A percentile compares a stretch with the other conserved stretches of the same genome.
These are phyloP conservation scores for Podaxis carcinomalis DNA, from an alignment of 768 basidiomycete genomes.

Conservation along the genomic window DNA sequence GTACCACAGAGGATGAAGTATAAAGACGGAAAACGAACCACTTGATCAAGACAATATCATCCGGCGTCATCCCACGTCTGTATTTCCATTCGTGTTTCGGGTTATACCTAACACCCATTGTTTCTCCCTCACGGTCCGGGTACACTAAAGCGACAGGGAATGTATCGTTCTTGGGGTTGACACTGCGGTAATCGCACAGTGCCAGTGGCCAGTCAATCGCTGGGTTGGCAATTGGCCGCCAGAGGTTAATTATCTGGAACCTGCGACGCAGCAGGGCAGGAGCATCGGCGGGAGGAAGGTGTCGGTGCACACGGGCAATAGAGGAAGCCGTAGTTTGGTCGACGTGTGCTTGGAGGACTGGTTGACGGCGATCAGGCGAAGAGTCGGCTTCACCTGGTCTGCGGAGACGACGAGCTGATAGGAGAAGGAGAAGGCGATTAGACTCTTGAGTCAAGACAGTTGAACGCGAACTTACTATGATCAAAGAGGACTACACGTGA, in stretches of 20 bases:
- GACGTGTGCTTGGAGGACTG: conserved; percentile 42
- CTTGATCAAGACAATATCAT: conserved; percentile 50
- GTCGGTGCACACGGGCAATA: conserved; percentile 42
- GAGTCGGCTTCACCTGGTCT: conserved; percentile 33
- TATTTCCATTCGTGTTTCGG: conserved; percentile 52
- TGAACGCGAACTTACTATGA: conserved; percentile 39
- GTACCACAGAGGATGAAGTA: background rate
- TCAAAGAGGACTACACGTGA: conserved; percentile 56
- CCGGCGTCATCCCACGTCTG: conserved; percentile 38
- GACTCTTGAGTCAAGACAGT: no score
- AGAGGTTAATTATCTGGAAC: conserved; percentile 59
- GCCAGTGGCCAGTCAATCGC: conserved; percentile 49
- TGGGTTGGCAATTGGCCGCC: conserved; percentile 48
- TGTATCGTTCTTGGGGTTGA: conserved; percentile 37
- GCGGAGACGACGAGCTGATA: conserved; percentile 42
- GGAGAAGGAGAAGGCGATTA: background rate
- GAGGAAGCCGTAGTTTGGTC: conserved; percentile 48
- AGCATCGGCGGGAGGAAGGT: conserved; percentile 44
- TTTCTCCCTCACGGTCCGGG: conserved; percentile 50
- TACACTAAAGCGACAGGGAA: conserved; percentile 42
- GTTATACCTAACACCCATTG: conserved; percentile 40
- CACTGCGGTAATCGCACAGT: conserved; percentile 46
- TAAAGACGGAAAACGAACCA: conserved; percentile 31
- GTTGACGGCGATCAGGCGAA: conserved; percentile 36
- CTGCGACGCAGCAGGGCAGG: conserved; percentile 39